A percentile compares a stretch with the other conserved stretches of the same genome.
These are phyloP conservation scores for Mimosa bimucronata DNA, from an alignment of 306 rosid species.

Conservation along the genomic window DNA sequence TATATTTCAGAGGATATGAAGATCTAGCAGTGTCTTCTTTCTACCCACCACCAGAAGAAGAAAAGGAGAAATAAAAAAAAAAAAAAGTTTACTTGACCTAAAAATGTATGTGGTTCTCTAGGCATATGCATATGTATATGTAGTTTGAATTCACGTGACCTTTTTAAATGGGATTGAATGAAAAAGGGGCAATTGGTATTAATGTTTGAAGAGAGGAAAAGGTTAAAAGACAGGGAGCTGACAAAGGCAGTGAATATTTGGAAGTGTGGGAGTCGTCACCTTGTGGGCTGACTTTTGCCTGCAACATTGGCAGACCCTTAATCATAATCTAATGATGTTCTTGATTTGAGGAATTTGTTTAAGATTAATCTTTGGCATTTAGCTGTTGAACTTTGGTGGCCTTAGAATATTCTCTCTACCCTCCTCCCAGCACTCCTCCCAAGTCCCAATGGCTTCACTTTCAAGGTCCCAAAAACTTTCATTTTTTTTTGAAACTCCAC, in stretches of 20 bases:
- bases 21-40: no score
- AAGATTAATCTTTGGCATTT: conserved; percentile 72
- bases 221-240: conserved; percentile 61
- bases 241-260: conserved; percentile 95
- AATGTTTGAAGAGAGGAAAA: conserved; percentile 16
- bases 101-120: conserved; percentile 22
- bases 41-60: conserved; percentile 1
- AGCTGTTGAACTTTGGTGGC: conserved; percentile 78
- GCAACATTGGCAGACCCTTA: conserved; percentile 48
- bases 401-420: conserved; percentile 73
- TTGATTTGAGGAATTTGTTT: conserved; percentile 66
- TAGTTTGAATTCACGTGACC: conserved; percentile 37
- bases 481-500: conserved; percentile 33
- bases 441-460: conserved; percentile 74
- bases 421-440: conserved; percentile 21
- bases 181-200: not conserved
- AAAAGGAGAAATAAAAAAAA: not conserved
- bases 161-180: conserved; percentile 19
- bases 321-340: conserved; percentile 93
- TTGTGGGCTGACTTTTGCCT: conserved; percentile 91
- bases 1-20: no score
- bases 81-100: conserved; percentile 21
- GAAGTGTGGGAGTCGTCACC: conserved; percentile 80
- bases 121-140: not conserved
- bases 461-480: conserved; percentile 48